A percentile compares a stretch with the other conserved stretches of the same genome.
Conservation (phyloP, 805 yeast genomes). For the Pichia californica region DNA sequence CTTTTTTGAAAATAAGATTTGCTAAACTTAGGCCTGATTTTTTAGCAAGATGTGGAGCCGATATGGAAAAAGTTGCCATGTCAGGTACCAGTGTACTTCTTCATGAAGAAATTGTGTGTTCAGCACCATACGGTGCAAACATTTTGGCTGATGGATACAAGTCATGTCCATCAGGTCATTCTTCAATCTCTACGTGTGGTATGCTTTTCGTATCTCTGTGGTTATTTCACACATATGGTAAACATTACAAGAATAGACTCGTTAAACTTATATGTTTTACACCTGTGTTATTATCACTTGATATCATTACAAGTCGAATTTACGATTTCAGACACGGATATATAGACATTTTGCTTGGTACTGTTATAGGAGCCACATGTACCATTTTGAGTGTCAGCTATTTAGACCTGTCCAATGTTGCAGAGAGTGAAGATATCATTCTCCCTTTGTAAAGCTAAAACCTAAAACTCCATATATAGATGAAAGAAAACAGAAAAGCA, state of each 20-base stretch:
- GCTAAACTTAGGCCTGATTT: conserved; percentile 91
- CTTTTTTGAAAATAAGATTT: conserved; percentile 67
- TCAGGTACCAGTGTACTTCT: conserved; percentile 20
- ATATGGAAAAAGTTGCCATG: conserved; percentile 23
- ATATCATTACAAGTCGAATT: conserved; percentile 49
- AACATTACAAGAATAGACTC: background rate
- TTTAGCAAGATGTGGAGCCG: conserved; percentile 61
- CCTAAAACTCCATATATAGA: too few species aligned
- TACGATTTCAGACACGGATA: conserved; percentile 91
- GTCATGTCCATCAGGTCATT: conserved; percentile 78
- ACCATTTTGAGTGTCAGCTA: background rate
- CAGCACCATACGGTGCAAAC: conserved; percentile 28
- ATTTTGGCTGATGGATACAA: conserved; percentile 57
- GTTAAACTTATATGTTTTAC: conserved; percentile 20
- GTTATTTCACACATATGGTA: conserved; percentile 17
- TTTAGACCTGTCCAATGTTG: background rate
- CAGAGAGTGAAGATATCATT: conserved; percentile 6
- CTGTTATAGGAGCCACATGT: conserved; percentile 21
- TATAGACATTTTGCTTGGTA: conserved; percentile 70
- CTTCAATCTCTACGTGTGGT: conserved; percentile 64
- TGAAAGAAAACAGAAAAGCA: too few species aligned
- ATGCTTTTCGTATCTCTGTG: conserved; percentile 51
- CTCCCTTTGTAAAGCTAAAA: background rate
- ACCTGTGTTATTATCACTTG: conserved; percentile 32
- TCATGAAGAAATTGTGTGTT: conserved; percentile 26